Conservation (phyloP, 495 filamentous ascomycete species). For the Apodospora peruviana region DNA sequence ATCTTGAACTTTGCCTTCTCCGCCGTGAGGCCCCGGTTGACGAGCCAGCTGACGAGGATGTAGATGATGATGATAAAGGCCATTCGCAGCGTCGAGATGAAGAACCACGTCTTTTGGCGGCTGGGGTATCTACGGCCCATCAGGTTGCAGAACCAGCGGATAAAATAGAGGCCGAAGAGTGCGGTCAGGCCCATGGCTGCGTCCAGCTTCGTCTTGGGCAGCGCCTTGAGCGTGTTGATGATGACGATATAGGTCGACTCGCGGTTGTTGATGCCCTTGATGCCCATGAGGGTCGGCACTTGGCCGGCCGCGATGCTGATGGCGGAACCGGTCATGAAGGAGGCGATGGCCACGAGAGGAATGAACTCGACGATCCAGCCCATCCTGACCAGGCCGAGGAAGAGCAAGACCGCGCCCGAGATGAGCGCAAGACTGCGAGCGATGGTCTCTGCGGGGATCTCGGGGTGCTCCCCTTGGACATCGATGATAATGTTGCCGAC, state of each 20-base stretch:
- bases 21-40: slow-evolving; percentile 25
- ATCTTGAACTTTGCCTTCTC: slow-evolving; percentile 31
- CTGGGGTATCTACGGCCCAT: slow-evolving; percentile 36
- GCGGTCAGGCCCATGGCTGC: slow-evolving; percentile 48
- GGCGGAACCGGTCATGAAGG: slow-evolving; percentile 52
- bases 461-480: slow-evolving; percentile 40
- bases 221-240: slow-evolving; percentile 46
- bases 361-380: slow-evolving; percentile 54
- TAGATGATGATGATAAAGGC: slow-evolving; percentile 41
- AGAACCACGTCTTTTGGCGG: slow-evolving; percentile 36
- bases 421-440: slow-evolving; percentile 43
- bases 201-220: slow-evolving; percentile 41
- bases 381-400: slow-evolving; percentile 40
- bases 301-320: slow-evolving; percentile 49
- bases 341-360: slow-evolving; percentile 42
- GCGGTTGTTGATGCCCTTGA: slow-evolving; percentile 42
- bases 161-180: slow-evolving; percentile 44
- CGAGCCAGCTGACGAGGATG: slow-evolving; percentile 36
- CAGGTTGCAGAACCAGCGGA: slow-evolving; percentile 38
- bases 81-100: slow-evolving; percentile 39
- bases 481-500: slow-evolving; percentile 67
- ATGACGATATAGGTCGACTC: slow-evolving; percentile 45
- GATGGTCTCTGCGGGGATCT: slow-evolving; percentile 31
- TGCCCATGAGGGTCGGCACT: slow-evolving; percentile 43
- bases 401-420: slow-evolving; percentile 39